phyloP scores from a whole-genome alignment of 1,284 basidiomycete genomes.

The Austroboletus niveus region DNA sequence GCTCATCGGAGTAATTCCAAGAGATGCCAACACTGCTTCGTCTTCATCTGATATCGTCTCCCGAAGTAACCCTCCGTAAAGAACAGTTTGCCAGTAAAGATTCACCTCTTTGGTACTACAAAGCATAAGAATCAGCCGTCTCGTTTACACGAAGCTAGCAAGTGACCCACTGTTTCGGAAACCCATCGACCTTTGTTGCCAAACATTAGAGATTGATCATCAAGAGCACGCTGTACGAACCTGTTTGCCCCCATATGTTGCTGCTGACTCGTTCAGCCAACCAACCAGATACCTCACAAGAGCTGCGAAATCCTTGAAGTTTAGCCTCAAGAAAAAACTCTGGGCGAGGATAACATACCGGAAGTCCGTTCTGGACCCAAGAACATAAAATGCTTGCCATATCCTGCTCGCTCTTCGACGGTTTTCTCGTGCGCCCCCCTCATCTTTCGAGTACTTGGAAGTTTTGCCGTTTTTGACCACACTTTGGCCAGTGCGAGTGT shows the following conservation, averaged over 20 bases:
- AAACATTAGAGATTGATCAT: not conserved
- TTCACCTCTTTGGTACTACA: not conserved
- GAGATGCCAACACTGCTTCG: too few relatives aligned
- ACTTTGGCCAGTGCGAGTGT: constrained; percentile 18
- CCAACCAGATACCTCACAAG: not conserved
- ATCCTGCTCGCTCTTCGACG: constrained; percentile 10
- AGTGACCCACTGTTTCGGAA: constrained; percentile 4
- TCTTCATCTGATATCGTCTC: too few relatives aligned
- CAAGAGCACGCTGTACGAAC: not conserved
- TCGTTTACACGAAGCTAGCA: not conserved
- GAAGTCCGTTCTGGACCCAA: not conserved
- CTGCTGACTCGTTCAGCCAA: constrained; percentile 15
- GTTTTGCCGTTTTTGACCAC: constrained; percentile 15
- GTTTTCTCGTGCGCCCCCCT: not conserved
- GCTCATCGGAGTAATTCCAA: too few relatives aligned
- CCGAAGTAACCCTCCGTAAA: too few relatives aligned
- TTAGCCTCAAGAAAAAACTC: not conserved
- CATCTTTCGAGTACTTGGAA: constrained; percentile 8
- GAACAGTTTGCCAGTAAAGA: too few relatives aligned
- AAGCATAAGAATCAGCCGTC: not conserved
- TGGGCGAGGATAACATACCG: constrained; percentile 1
- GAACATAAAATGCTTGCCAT: constrained; percentile 8
- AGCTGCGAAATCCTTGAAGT: not conserved
- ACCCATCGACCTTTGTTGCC: constrained; percentile 1
- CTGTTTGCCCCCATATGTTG: constrained; percentile 15